A percentile compares a stretch with the other conserved stretches of the same genome.
phyloP scores from a whole-genome alignment of 129 eudicot genomes.

The Lonicera japonica region DNA sequence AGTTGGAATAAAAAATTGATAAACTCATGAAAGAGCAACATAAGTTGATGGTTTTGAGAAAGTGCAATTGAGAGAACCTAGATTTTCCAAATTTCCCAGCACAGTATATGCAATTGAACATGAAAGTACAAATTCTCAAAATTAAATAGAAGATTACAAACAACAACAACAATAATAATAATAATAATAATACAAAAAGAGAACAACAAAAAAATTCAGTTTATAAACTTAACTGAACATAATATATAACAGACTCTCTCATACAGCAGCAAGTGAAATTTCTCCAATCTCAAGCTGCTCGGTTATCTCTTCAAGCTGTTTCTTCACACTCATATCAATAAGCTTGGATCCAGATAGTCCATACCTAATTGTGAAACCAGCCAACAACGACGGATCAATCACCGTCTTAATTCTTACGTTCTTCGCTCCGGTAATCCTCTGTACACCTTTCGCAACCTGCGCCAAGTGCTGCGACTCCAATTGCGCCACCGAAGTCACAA shows the following conservation, averaged over 20 bases:
- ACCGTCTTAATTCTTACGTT: slow-evolving; percentile 67
- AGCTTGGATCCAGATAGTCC: slow-evolving; percentile 60
- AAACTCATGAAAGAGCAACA: too few relatives aligned
- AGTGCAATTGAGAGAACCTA: too few relatives aligned
- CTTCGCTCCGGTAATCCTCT: slow-evolving; percentile 62
- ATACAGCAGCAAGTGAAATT: slow-evolving; percentile 54
- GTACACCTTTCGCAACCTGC: slow-evolving; percentile 72
- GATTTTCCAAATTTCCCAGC: too few relatives aligned
- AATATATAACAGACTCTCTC: slow-evolving; percentile 4
- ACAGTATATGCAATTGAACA: too few relatives aligned
- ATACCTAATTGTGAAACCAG: slow-evolving; percentile 73
- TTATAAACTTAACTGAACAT: too few relatives aligned
- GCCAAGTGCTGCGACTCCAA: slow-evolving; percentile 68
- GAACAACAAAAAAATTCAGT: too few relatives aligned
- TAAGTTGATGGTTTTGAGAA: too few relatives aligned
- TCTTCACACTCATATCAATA: slow-evolving; percentile 87
- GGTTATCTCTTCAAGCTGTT: slow-evolving; percentile 78
- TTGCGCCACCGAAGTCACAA: slow-evolving; percentile 63
- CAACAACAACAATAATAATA: too few relatives aligned
- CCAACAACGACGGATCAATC: slow-evolving; percentile 63
- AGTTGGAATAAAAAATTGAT: too few relatives aligned
- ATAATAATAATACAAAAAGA: too few relatives aligned
- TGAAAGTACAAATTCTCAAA: too few relatives aligned
- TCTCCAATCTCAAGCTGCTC: slow-evolving; percentile 59
- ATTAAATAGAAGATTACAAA: too few relatives aligned